Conservation (phyloP, 352 stramenopile species). For the Elongisporangium undulatum region DNA sequence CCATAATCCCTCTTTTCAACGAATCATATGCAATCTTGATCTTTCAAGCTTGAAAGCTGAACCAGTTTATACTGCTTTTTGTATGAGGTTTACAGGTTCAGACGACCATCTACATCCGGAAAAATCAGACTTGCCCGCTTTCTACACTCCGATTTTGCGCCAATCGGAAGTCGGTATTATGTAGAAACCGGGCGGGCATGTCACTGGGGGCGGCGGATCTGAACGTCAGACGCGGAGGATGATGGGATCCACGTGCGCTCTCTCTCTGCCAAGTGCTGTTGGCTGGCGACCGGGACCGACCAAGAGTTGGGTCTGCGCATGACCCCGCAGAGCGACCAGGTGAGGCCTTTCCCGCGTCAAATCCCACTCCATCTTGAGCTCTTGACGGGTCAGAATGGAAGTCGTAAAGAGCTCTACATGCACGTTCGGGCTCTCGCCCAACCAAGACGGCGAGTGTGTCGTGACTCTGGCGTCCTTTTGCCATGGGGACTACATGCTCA, state of each 20-base stretch:
- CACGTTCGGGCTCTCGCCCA: slow-evolving; percentile 44
- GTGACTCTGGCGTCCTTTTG: slow-evolving; percentile 33
- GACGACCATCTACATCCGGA: not conserved
- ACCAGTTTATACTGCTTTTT: not conserved
- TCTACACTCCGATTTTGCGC: not conserved
- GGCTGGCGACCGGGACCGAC: not conserved
- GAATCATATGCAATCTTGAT: not conserved
- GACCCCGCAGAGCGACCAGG: not conserved
- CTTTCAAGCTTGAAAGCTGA: not conserved
- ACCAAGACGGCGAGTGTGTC: slow-evolving; percentile 24
- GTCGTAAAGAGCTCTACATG: slow-evolving; percentile 21
- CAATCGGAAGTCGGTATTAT: not conserved
- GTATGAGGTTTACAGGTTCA: not conserved
- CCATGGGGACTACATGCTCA: slow-evolving; percentile 18
- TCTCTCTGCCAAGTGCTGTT: not conserved
- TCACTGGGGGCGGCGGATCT: not conserved
- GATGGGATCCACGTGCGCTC: not conserved
- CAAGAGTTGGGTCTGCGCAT: not conserved
- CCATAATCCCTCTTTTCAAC: not conserved
- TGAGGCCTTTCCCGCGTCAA: not conserved
- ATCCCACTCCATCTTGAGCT: not conserved
- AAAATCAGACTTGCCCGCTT: not conserved
- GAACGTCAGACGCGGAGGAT: not conserved
- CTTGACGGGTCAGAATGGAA: not conserved
- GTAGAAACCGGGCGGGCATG: not conserved